Evolutionary conservation across 805 yeast genomes (phyloP), one percentile per base, ranked within the genome.

Genomic region (Candida bentonensis): DNA sequence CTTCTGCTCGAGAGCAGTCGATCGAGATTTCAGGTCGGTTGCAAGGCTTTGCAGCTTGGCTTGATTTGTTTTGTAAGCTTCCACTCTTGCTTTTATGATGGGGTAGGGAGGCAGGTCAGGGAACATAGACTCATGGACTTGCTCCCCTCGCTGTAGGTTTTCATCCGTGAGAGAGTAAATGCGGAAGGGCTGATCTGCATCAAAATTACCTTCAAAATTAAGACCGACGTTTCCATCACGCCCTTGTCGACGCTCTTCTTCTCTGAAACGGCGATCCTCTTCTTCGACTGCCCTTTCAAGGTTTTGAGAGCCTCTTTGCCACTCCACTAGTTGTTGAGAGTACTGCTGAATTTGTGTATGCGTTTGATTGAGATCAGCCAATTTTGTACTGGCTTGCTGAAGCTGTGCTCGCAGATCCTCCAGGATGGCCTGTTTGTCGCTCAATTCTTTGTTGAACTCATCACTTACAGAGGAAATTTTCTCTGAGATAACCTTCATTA

Each of bases 141-240:
- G 51, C 11, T 22, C 30, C 15, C 43, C 23, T n/a, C 17, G 15
- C 26, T n/a, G 21, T 23, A 42, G 22, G 23, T 43, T 39, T 42
- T 45, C 39, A 36, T 43, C 23, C 36, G n/a, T 3, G 42, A 41
- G 5, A 11, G 42, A 33, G 22, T 42, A 39, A 9, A 85, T 73
- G 42, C 82, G 71, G 61, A 85, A 89, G n/a, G 96, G 95, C 56
- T 84, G 89, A 62, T 88, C 96, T 0, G 95, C 89, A 60, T 82
- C 89, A 53, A 77, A 80, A 46, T 72, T 77, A 22, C 78, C 79
- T 21, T 72, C 73, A 48, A 61, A 49, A 22, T 42, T 48, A 43
- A 42, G 28, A 20, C 22, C 43, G 15, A 46, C 28, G 7, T 42
- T 25, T 23, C 47, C 46, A 15, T 26, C 17, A 36, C 45, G 46